A percentile compares a stretch with the other conserved stretches of the same genome.
Conservation (phyloP, 345 rosid genomes). For the Bretschneidera sinensis region DNA sequence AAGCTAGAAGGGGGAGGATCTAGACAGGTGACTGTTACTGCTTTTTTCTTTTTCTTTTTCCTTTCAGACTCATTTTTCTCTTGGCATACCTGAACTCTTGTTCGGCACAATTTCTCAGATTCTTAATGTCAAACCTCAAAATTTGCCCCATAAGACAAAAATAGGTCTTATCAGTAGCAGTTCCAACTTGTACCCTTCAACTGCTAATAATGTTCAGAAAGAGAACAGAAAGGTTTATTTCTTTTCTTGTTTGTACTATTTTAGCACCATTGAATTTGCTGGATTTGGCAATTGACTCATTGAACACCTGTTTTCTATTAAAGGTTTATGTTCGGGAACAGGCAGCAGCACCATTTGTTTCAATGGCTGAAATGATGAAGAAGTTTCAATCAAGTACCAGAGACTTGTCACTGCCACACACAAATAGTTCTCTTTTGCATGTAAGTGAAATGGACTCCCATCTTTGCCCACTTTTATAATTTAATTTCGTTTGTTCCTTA, state of each 20-base stretch:
- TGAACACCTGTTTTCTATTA: no score
- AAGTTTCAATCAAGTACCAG: slow-evolving; percentile 86
- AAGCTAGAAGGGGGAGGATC: slow-evolving; percentile 89
- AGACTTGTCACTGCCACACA: slow-evolving; percentile 56
- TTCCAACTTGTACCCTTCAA: slow-evolving; percentile 38
- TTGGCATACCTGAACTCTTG: background rate
- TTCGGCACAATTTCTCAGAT: no score
- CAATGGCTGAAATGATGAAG: slow-evolving; percentile 80
- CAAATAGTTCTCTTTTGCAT: slow-evolving; percentile 30
- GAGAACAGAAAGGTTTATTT: slow-evolving; percentile 86
- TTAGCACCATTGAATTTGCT: no score
- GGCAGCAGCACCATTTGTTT: slow-evolving; percentile 50
- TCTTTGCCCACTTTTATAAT: background rate
- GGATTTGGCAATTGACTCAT: no score
- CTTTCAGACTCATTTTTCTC: background rate
- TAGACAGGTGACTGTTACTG: slow-evolving; percentile 55
- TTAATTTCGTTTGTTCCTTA: background rate
- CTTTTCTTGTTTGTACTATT: no score
- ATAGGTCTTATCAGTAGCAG: slow-evolving; percentile 47
- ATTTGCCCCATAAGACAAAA: slow-evolving; percentile 78
- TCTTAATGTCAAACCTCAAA: slow-evolving; percentile 64
- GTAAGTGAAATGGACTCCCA: slow-evolving; percentile 26
- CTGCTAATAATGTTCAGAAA: slow-evolving; percentile 36
- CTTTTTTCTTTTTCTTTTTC: background rate
- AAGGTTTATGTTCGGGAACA: slow-evolving; percentile 61